Evolutionary conservation across 2,329 filamentous ascomycete genomes (phyloP).

Genomic region (Zymoseptoria crescenta): DNA sequence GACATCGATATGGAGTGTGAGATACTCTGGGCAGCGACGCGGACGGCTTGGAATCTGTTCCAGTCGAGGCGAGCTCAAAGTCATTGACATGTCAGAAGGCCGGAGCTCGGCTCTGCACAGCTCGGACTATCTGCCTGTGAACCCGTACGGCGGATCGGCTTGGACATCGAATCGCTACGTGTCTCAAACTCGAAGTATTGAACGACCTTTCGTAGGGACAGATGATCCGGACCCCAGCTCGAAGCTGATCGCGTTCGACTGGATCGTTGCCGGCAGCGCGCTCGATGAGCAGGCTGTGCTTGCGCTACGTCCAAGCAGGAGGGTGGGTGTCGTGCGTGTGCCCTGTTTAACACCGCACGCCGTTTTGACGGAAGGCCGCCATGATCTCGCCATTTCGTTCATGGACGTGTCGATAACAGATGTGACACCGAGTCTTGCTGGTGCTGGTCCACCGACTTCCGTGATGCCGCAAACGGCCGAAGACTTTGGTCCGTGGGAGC

Average conservation of each 20-base stretch:
- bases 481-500: slow-evolving; percentile 23
- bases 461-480: slow-evolving; percentile 14
- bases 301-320: slow-evolving; percentile 45
- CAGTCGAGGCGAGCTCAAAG: slow-evolving; percentile 51
- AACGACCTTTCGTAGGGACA: slow-evolving; percentile 40
- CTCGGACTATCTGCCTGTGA: slow-evolving; percentile 18
- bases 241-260: slow-evolving; percentile 54
- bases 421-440: slow-evolving; percentile 5
- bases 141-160: slow-evolving; percentile 25
- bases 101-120: slow-evolving; percentile 8
- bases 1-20: slow-evolving; percentile 53
- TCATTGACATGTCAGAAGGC: slow-evolving; percentile 26
- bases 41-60: slow-evolving; percentile 53
- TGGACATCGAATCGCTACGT: slow-evolving; percentile 41
- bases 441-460: slow-evolving; percentile 8
- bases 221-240: slow-evolving; percentile 38
- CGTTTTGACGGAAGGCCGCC: slow-evolving; percentile 34
- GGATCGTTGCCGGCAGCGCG: slow-evolving; percentile 42
- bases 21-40: slow-evolving; percentile 51
- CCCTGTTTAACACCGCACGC: slow-evolving; percentile 35
- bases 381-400: slow-evolving; percentile 31
- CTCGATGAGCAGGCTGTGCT: slow-evolving; percentile 45
- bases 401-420: slow-evolving; percentile 20
- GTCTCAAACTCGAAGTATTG: slow-evolving; percentile 35
- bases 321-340: slow-evolving; percentile 43